These are phyloP conservation scores for Thoreauomyces humboldtii DNA, from an alignment of 192 early-diverging fungal species.

Conservation along the genomic window DNA sequence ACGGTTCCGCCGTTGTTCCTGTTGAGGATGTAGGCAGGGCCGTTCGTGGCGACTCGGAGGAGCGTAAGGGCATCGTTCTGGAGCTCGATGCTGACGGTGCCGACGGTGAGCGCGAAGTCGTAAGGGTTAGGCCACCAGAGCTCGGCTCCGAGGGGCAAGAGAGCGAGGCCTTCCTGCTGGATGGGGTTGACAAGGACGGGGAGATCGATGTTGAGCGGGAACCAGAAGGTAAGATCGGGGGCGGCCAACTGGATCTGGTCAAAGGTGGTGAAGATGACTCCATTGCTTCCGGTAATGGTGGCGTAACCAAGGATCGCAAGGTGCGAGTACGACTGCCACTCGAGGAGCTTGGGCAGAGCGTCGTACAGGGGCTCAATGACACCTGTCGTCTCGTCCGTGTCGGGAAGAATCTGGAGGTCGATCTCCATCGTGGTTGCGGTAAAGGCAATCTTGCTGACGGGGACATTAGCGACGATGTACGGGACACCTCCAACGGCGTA, in stretches of 20 bases:
- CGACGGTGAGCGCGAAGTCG: conserved; percentile 3
- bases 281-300: conserved; percentile 3
- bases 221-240: conserved; percentile 23
- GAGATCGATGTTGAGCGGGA: conserved; percentile 8
- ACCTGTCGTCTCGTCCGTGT: conserved; percentile 7
- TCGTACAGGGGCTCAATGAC: conserved; percentile 26
- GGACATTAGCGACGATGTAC: conserved; percentile 12
- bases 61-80: conserved; percentile 3
- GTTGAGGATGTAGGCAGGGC: conserved; percentile 14
- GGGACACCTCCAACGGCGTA: conserved; percentile 1
- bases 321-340: conserved; percentile 15
- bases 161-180: conserved; percentile 14
- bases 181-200: conserved; percentile 7
- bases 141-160: conserved; percentile 21
- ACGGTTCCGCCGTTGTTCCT: conserved; percentile 9
- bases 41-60: conserved; percentile 19
- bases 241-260: conserved; percentile 3
- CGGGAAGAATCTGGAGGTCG: conserved; percentile 8
- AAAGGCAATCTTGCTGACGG: background rate
- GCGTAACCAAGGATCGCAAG: conserved; percentile 12
- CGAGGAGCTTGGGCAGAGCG: conserved; percentile 4
- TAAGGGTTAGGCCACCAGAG: conserved; percentile 16
- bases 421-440: background rate
- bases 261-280: conserved; percentile 7
- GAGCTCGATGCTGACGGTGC: conserved; percentile 2